Evolutionary conservation across 805 yeast genomes (phyloP).

Genomic region (Nakazawaea populi): DNA sequence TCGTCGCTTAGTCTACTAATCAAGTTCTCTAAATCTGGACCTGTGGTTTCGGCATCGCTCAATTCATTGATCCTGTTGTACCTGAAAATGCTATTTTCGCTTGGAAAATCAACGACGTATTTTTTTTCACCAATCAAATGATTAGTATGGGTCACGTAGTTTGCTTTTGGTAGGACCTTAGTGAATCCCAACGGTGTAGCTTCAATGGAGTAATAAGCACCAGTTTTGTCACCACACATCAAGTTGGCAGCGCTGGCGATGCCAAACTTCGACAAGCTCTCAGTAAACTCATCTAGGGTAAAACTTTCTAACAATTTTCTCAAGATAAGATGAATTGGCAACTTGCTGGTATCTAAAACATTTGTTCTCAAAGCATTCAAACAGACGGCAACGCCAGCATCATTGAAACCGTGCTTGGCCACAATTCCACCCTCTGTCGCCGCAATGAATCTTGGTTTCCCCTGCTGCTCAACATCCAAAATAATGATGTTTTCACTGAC

Average conservation of each 20-base stretch:
- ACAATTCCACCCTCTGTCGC: constrained; percentile 30
- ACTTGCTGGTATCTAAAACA: constrained; percentile 20
- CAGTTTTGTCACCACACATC: constrained; percentile 20
- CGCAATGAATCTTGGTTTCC: constrained; percentile 20
- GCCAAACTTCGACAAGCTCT: constrained; percentile 12
- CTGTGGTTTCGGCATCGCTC: constrained; percentile 4
- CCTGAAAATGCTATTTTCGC: constrained; percentile 15
- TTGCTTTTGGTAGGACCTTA: constrained; percentile 12
- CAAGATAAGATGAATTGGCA: constrained; percentile 31
- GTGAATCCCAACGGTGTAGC: constrained; percentile 16
- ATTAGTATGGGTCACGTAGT: constrained; percentile 20
- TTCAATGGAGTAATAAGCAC: constrained; percentile 16
- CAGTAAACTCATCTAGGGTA: constrained; percentile 14
- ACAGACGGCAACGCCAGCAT: constrained; percentile 25
- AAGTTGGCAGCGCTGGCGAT: constrained; percentile 18
- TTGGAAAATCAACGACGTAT: constrained; percentile 11
- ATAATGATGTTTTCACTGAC: constrained; percentile 21
- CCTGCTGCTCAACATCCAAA: constrained; percentile 20
- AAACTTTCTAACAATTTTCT: constrained; percentile 25
- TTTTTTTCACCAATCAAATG: constrained; percentile 12
- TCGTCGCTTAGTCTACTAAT: constrained; percentile 17
- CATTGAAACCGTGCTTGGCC: constrained; percentile 29
- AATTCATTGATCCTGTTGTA: constrained; percentile 14
- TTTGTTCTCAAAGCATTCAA: constrained; percentile 25
- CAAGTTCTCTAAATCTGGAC: constrained; percentile 15